Evolutionary conservation across 306 rosid species (phyloP).

Genomic region (Delonix regia): DNA sequence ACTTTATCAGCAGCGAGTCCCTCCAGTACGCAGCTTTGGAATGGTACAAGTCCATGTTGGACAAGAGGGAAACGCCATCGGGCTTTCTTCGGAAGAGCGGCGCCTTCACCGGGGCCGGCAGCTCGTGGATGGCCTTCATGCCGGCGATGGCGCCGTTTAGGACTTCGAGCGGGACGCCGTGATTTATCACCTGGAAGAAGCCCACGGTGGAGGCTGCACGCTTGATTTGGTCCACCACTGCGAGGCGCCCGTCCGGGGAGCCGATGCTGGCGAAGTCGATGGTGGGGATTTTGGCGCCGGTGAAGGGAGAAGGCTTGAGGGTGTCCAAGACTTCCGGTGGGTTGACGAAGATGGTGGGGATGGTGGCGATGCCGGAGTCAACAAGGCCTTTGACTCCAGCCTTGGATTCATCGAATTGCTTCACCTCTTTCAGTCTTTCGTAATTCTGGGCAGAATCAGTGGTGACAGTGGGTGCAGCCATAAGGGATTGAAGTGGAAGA

Average conservation of each 20-base stretch:
- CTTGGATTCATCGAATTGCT: conserved; percentile 15
- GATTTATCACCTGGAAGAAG: conserved; percentile 54
- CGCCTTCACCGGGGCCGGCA: conserved; percentile 27
- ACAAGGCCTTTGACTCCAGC: not conserved
- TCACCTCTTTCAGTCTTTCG: not conserved
- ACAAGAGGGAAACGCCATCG: conserved; percentile 39
- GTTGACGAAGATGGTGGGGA: conserved; percentile 46
- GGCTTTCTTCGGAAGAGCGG: conserved; percentile 27
- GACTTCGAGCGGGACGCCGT: conserved; percentile 34
- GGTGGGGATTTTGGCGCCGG: conserved; percentile 27
- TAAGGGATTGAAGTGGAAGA: not conserved
- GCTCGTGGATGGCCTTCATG: conserved; percentile 48
- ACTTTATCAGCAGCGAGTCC: conserved; percentile 41
- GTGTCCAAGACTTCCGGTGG: conserved; percentile 23
- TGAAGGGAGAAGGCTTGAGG: not conserved
- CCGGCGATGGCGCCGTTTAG: conserved; percentile 36
- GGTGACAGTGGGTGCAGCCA: not conserved
- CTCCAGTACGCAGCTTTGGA: conserved; percentile 36
- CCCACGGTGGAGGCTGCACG: conserved; percentile 39
- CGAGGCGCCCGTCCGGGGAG: conserved; percentile 22
- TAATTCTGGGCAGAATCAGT: not conserved
- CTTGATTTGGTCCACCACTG: conserved; percentile 31
- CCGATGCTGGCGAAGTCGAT: conserved; percentile 36
- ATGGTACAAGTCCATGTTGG: conserved; percentile 39
- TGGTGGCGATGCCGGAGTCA: conserved; percentile 34